phyloP scores from a whole-genome alignment of 257 asterid genomes.

The Ajuga chamaepitys region DNA sequence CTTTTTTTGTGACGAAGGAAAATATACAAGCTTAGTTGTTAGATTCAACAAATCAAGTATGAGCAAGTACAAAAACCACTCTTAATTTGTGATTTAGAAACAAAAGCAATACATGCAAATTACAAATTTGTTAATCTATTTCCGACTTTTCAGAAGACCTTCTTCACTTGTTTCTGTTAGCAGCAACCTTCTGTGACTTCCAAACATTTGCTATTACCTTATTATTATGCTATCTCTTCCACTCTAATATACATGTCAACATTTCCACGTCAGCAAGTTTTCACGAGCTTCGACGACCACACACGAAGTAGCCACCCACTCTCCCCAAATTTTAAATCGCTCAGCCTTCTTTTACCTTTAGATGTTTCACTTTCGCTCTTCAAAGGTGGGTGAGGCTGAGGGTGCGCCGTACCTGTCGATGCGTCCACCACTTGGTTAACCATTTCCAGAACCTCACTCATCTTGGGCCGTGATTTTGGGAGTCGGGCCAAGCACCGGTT shows the following conservation, averaged over 20 bases:
- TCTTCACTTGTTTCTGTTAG: neutral
- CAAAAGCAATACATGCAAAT: constrained; percentile 1
- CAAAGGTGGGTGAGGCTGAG: constrained; percentile 52
- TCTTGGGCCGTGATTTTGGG: constrained; percentile 77
- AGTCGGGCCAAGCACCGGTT: constrained; percentile 78
- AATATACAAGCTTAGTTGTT: neutral
- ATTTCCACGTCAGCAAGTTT: constrained; percentile 31
- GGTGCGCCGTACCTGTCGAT: constrained; percentile 35
- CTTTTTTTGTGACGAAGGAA: neutral
- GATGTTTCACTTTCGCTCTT: constrained; percentile 25
- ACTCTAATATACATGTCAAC: neutral
- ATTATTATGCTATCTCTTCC: neutral
- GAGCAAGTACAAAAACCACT: neutral
- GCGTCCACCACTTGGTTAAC: constrained; percentile 53
- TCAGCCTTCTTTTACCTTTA: constrained; percentile 46
- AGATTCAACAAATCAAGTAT: constrained; percentile 5
- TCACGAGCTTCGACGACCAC: constrained; percentile 50
- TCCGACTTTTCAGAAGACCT: neutral
- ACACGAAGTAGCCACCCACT: constrained; percentile 47
- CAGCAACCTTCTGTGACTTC: neutral
- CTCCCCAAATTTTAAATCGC: constrained; percentile 40
- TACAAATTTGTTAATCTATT: constrained; percentile 5
- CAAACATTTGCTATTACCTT: neutral
- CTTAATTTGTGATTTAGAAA: neutral
- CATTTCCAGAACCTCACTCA: constrained; percentile 85